Base-by-base conservation (phyloP, 2,329 filamentous ascomycete genomes). In the Nakataea oryzae region DNA sequence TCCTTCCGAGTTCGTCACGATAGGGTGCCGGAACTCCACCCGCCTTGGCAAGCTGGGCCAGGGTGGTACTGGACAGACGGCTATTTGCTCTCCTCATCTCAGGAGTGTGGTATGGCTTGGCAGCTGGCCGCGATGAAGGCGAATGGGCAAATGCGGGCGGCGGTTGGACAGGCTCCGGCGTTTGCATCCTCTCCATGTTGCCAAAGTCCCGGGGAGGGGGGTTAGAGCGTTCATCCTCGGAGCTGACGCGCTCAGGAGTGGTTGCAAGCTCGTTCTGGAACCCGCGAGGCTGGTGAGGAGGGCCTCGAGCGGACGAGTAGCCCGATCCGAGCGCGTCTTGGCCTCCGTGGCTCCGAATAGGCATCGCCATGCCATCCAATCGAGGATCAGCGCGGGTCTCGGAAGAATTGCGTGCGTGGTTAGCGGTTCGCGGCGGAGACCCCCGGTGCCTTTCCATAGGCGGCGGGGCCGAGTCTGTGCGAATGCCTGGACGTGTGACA, bases 131-230 rank as follows among this genome's bases (percentile, higher is more conserved):
- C 60, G 88, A 83, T 64, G 88, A 85, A 14, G 92, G 85, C 50
- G 82, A 81, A 73, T 96, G 91, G 58, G 86, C 83, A 72, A 97
- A 93, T 13, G 85, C 86, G 3, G 93, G 93, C 1, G 93, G 93
- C 7, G 81, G 78, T 6, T 84, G 84, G 26, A 97, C 91, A 9
- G 90, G 90, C 66, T 90, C 88, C 1, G 90, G 90, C 7, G 89
- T 85, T 41, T 81, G 79, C 71, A 85, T 80, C 63, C 78, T 75
- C 60, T 76, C 76, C 72, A 86, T 79, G 24, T 78, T 79, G 55
- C 81, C 79, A 50, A 87, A 72, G 62, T 84, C 80, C 50, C 76
- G 75, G 27, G 81, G 75, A 1, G 79, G 65, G 1, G 66, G 76
- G 1, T 62, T 63, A n/a, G 70, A 67, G 50, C 72, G 70, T 13